phyloP scores from a whole-genome alignment of 768 basidiomycete species.

The Boletus sensibilis region DNA sequence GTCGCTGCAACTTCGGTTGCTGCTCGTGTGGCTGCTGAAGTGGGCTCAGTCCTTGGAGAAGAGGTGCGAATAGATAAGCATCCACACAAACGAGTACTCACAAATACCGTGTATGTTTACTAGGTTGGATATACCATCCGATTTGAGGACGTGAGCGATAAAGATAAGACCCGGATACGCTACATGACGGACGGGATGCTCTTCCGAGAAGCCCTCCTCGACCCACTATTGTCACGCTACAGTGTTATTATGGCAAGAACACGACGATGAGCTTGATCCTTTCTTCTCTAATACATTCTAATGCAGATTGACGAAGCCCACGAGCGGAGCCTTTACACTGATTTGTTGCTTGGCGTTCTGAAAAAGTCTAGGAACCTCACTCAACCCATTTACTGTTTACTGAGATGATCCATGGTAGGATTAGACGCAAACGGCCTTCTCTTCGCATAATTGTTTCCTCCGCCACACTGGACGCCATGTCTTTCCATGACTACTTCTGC shows the following conservation, averaged over 20 bases:
- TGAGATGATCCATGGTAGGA: conserved; percentile 46
- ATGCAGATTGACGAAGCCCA: conserved; percentile 94
- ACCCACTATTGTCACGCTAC: conserved; percentile 88
- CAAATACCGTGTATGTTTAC: conserved; percentile 4
- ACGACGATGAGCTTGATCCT: not conserved
- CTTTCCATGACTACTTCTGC: conserved; percentile 88
- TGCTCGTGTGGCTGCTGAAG: conserved; percentile 85
- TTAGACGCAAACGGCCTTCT: conserved; percentile 85
- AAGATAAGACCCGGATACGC: conserved; percentile 81
- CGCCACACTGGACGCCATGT: conserved; percentile 90
- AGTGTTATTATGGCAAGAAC: conserved; percentile 88
- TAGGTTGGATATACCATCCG: conserved; percentile 98
- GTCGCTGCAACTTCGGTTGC: conserved; percentile 97
- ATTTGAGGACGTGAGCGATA: conserved; percentile 90
- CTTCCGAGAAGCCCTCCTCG: conserved; percentile 89
- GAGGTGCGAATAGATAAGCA: conserved; percentile 50
- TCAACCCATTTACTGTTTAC: not conserved
- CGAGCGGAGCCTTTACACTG: conserved; percentile 94
- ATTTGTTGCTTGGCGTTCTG: conserved; percentile 84
- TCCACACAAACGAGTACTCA: not conserved
- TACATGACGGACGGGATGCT: conserved; percentile 99
- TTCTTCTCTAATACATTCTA: not conserved
- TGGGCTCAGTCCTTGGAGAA: conserved; percentile 84
- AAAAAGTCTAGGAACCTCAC: conserved; percentile 67
- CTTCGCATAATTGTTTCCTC: conserved; percentile 92